These are phyloP conservation scores for Leccinum fallax DNA, from an alignment of 1,284 basidiomycete species.

Conservation along the genomic window DNA sequence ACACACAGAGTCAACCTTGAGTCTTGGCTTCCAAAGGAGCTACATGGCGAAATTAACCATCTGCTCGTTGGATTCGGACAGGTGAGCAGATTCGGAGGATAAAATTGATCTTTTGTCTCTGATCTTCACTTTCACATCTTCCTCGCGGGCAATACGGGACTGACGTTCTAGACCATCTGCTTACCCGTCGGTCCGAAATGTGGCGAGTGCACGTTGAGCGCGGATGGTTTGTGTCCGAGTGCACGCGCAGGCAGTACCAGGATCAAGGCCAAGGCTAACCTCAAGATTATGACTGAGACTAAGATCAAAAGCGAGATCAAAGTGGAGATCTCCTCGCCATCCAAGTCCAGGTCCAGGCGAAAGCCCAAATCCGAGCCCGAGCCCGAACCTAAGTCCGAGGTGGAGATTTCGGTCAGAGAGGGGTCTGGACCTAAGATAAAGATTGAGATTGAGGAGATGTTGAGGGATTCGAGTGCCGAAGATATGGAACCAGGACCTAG, in stretches of 20 bases:
- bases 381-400: not conserved
- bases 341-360: not conserved
- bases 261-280: conserved; percentile 25
- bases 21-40: conserved; percentile 84
- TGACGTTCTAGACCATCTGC: conserved; percentile 65
- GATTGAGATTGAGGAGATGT: not conserved
- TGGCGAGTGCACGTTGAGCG: conserved; percentile 68
- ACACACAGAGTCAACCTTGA: conserved; percentile 77
- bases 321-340: conserved; percentile 31
- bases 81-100: conserved; percentile 41
- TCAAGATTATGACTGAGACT: conserved; percentile 30
- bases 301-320: conserved; percentile 43
- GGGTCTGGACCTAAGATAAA: not conserved
- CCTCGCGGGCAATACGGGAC: not conserved
- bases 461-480: not conserved
- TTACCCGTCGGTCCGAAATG: conserved; percentile 84
- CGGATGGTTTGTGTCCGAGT: conserved; percentile 60
- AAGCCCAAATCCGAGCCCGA: not conserved
- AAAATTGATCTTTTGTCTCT: not conserved
- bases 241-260: conserved; percentile 38
- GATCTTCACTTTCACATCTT: not conserved
- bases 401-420: not conserved
- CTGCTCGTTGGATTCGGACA: conserved; percentile 94
- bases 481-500: not conserved
- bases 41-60: conserved; percentile 85